Evolutionary conservation across 2,329 filamentous ascomycete species (phyloP), one percentile per base, ranked within the genome.

Genomic region (Ophiostoma piceae): DNA sequence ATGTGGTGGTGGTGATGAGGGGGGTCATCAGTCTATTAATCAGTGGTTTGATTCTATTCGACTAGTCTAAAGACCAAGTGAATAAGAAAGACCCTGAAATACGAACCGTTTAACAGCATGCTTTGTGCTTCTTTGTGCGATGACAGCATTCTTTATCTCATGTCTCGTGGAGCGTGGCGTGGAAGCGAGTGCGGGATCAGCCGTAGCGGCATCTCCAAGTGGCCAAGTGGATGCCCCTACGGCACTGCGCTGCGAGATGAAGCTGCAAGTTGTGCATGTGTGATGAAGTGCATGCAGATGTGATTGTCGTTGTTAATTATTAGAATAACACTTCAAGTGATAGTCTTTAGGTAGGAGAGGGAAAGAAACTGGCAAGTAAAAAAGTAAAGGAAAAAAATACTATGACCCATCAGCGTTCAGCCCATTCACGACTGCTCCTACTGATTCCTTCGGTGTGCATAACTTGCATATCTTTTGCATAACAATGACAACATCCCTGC

Each of bases 281-380:
- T 57, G 51, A 57, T 57, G 51, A 57, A 57, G 51, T 57, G 51
- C 51, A 57, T 57, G 51, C 51, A 57, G 51, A 57, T 57, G 51
- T 26, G 22, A 57, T 26, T 19, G 16, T 26, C 51, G 11, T 47
- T 47, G 39, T 47, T 47, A 8, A 41, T 11, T 11, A 14, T 43
- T 43, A 29, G 12, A 16, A 43, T 43, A 43, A 29, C 26, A 29
- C 2, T 29, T 29, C 26, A 29, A 29, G 26, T 29, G 26, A 29
- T 29, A 29, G 26, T 29, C 26, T 29, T 29, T 29, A 29, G 26
- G 26, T 29, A 29, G 26, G 26, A 29, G 26, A 29, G 26, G 26
- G 26, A 29, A 29, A 29, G 26, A 29, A 29, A 29, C 26, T 29
- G 26, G 26, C 26, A 29, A 29, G 26, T 1, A 29, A 29, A 29